Conservation (phyloP, 2,329 filamentous ascomycete genomes). For the Neodidymelliopsis sp. region DNA sequence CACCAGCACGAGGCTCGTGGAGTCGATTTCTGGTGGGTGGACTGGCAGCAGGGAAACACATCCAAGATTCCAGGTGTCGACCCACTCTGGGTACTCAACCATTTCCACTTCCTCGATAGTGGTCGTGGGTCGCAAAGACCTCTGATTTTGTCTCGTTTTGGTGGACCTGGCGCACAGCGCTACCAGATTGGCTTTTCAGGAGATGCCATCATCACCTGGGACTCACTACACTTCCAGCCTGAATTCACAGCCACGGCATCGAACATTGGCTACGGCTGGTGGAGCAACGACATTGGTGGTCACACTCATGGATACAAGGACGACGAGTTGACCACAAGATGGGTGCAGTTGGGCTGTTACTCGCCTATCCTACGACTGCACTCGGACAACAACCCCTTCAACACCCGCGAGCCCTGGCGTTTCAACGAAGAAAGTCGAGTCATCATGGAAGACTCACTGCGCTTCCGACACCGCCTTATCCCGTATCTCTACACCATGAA, state of each 20-base stretch:
- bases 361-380: conserved; percentile 69
- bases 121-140: conserved; percentile 53
- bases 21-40: conserved; percentile 72
- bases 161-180: conserved; percentile 68
- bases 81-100: conserved; percentile 70
- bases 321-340: conserved; percentile 66
- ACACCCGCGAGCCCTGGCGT: conserved; percentile 68
- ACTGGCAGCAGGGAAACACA: conserved; percentile 69
- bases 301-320: conserved; percentile 65
- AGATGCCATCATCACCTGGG: conserved; percentile 67
- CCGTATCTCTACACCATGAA: conserved; percentile 69
- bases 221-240: conserved; percentile 67
- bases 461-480: conserved; percentile 65
- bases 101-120: conserved; percentile 68
- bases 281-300: conserved; percentile 73
- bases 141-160: conserved; percentile 68
- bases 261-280: conserved; percentile 74
- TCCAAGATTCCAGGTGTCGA: conserved; percentile 66
- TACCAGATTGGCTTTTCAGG: conserved; percentile 72
- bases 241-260: conserved; percentile 72
- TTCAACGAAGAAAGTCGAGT: conserved; percentile 57
- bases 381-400: conserved; percentile 65
- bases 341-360: conserved; percentile 69
- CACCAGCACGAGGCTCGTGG: conserved; percentile 63
- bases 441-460: conserved; percentile 60